phyloP scores from a whole-genome alignment of 495 filamentous ascomycete species.

The Podospora appendiculata region DNA sequence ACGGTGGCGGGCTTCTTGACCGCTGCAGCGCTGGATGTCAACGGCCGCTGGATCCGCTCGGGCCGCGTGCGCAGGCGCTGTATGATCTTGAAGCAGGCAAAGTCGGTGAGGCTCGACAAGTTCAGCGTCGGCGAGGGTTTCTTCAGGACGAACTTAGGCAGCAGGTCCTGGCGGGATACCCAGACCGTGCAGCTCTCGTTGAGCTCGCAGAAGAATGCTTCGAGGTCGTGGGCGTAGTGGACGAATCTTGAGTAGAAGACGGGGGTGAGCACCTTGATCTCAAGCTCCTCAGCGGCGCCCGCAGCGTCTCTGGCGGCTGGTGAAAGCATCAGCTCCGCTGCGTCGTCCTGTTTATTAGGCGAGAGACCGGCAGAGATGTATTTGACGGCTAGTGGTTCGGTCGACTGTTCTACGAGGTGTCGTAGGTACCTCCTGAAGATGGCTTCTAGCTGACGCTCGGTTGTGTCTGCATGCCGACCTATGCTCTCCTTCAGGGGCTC shows the following conservation, averaged over 20 bases:
- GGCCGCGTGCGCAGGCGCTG: slow-evolving; percentile 29
- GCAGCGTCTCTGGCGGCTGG: slow-evolving; percentile 7
- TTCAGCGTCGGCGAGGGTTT: slow-evolving; percentile 18
- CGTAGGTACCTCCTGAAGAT: slow-evolving; percentile 46
- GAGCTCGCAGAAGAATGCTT: slow-evolving; percentile 43
- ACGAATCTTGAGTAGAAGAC: slow-evolving; percentile 54
- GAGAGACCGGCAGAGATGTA: slow-evolving; percentile 44
- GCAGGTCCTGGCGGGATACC: slow-evolving; percentile 37
- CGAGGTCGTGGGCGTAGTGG: slow-evolving; percentile 40
- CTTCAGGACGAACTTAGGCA: slow-evolving; percentile 34
- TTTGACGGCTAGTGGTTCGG: slow-evolving; percentile 31
- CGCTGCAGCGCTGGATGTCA: slow-evolving; percentile 18
- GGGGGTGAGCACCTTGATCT: slow-evolving; percentile 48
- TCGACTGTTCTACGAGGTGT: slow-evolving; percentile 33
- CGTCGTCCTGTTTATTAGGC: slow-evolving; percentile 2
- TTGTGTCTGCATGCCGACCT: slow-evolving; percentile 34
- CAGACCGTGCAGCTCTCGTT: slow-evolving; percentile 43
- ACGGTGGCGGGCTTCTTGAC: background rate
- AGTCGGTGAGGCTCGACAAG: slow-evolving; percentile 20
- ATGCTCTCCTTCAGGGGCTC: slow-evolving; percentile 47
- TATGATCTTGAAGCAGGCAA: slow-evolving; percentile 27
- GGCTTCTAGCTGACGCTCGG: slow-evolving; percentile 40
- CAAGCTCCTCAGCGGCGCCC: slow-evolving; percentile 20
- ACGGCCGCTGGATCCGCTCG: slow-evolving; percentile 22
- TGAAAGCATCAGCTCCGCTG: slow-evolving; percentile 28